These are phyloP conservation scores for Musa schizocarpa DNA, from an alignment of 176 grass and related monocot species.

Conservation along the genomic window DNA sequence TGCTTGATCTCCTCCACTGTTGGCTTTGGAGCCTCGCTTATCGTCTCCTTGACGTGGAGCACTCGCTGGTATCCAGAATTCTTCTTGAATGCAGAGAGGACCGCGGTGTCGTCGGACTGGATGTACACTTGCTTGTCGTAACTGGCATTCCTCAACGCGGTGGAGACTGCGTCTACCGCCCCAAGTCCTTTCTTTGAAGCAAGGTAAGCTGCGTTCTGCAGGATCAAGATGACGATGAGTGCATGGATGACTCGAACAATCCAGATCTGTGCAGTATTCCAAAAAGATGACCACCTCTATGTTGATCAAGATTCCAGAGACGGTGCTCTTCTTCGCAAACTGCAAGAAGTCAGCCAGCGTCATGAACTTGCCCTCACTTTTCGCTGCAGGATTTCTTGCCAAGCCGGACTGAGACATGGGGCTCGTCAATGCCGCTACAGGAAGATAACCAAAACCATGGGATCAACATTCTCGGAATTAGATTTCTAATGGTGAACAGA, in stretches of 20 bases:
- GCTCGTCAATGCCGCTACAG: conserved; percentile 11
- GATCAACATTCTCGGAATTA: neutral
- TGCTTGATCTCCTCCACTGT: conserved; percentile 56
- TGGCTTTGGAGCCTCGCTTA: conserved; percentile 44
- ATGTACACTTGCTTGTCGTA: conserved; percentile 64
- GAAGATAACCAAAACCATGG: neutral
- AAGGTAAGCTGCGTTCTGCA: conserved; percentile 61
- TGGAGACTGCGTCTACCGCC: conserved; percentile 55
- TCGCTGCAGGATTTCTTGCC: conserved; percentile 68
- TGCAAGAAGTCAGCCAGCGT: conserved; percentile 56
- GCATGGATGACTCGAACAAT: neutral
- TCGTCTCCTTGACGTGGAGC: conserved; percentile 29
- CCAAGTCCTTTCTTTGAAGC: conserved; percentile 69
- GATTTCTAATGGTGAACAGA: neutral
- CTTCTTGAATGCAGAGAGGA: conserved; percentile 62
- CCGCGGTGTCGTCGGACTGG: conserved; percentile 67
- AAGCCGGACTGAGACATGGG: conserved; percentile 42
- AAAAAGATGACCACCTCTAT: conserved; percentile 46
- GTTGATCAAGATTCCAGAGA: conserved; percentile 63
- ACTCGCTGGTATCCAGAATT: conserved; percentile 41
- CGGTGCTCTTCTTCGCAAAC: conserved; percentile 53
- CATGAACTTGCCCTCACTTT: conserved; percentile 62
- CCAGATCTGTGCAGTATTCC: neutral
- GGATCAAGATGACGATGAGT: neutral
- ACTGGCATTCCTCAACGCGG: conserved; percentile 52